A percentile compares a stretch with the other conserved stretches of the same genome.
Evolutionary conservation across 2,329 filamentous ascomycete species (phyloP).

Genomic region (Thielaviopsis euricoi): DNA sequence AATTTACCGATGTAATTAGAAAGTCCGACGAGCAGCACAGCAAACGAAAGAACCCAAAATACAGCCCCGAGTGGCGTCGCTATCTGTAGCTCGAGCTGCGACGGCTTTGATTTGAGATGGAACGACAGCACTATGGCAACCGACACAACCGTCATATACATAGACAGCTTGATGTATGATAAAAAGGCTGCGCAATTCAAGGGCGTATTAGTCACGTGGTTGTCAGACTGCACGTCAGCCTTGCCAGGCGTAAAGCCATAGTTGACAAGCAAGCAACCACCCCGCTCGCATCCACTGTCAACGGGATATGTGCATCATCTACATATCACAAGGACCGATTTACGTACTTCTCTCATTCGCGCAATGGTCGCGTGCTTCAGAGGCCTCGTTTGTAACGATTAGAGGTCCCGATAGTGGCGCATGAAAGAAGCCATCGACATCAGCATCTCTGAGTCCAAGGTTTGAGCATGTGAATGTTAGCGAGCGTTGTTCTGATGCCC

Average conservation of each 20-base stretch:
- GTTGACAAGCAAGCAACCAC: no score
- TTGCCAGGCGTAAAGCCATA: neutral
- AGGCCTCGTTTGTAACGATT: conserved; percentile 57
- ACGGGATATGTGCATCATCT: no score
- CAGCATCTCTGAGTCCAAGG: conserved; percentile 22
- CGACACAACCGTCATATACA: conserved; percentile 82
- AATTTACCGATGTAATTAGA: conserved; percentile 79
- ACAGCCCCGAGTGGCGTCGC: conserved; percentile 70
- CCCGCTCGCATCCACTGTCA: no score
- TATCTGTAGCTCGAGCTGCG: conserved; percentile 54
- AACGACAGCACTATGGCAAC: conserved; percentile 88
- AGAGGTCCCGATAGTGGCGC: conserved; percentile 50
- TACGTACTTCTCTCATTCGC: conserved; percentile 64
- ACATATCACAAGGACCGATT: no score
- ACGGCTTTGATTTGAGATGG: conserved; percentile 63
- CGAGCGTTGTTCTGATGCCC: no score
- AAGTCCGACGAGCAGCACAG: conserved; percentile 62
- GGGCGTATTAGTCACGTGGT: no score
- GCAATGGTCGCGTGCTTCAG: conserved; percentile 62
- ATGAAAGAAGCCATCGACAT: conserved; percentile 38
- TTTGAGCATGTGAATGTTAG: no score
- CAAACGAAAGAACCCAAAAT: conserved; percentile 70
- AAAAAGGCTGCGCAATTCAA: conserved; percentile 58
- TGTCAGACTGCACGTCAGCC: no score
- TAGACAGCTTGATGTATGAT: conserved; percentile 73